A percentile compares a stretch with the other conserved stretches of the same genome.
These are phyloP conservation scores for Populus hybrid DNA, from an alignment of 441 rosid genomes.

Conservation along the genomic window DNA sequence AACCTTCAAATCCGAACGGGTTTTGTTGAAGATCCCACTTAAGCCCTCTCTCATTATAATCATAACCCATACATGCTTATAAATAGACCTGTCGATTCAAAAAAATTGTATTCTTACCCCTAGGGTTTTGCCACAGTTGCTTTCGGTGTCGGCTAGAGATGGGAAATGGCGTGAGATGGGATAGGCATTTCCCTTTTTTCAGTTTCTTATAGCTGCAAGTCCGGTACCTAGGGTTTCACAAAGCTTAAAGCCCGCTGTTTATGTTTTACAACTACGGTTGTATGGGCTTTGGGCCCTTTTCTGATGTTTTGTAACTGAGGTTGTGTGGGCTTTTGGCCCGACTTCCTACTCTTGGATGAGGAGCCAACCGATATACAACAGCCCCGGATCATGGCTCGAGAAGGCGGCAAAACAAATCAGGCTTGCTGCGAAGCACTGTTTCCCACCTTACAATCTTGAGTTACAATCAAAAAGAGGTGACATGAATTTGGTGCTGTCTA, in stretches of 20 bases:
- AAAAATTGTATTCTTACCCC: neutral
- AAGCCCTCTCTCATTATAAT: constrained; percentile 57
- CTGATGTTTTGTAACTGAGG: too few species aligned
- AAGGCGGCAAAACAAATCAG: neutral
- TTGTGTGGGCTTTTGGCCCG: too few species aligned
- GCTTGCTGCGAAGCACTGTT: too few species aligned
- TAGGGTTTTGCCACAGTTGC: neutral
- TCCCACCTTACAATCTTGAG: too few species aligned
- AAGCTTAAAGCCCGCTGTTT: neutral
- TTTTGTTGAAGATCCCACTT: constrained; percentile 35
- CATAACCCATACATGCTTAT: constrained; percentile 30
- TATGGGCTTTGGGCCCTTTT: too few species aligned
- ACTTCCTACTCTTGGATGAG: too few species aligned
- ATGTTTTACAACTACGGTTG: too few species aligned
- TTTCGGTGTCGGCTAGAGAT: neutral
- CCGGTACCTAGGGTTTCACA: neutral
- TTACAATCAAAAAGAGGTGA: too few species aligned
- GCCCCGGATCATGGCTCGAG: neutral
- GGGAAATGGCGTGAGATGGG: too few species aligned
- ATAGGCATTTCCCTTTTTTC: neutral
- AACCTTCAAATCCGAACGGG: constrained; percentile 10
- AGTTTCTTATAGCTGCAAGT: neutral
- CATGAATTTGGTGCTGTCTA: too few species aligned
- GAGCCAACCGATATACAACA: too few species aligned
- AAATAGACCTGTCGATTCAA: neutral